These are phyloP conservation scores for Moesziomyces sp. DNA, from an alignment of 1,284 basidiomycete species.

Conservation along the genomic window DNA sequence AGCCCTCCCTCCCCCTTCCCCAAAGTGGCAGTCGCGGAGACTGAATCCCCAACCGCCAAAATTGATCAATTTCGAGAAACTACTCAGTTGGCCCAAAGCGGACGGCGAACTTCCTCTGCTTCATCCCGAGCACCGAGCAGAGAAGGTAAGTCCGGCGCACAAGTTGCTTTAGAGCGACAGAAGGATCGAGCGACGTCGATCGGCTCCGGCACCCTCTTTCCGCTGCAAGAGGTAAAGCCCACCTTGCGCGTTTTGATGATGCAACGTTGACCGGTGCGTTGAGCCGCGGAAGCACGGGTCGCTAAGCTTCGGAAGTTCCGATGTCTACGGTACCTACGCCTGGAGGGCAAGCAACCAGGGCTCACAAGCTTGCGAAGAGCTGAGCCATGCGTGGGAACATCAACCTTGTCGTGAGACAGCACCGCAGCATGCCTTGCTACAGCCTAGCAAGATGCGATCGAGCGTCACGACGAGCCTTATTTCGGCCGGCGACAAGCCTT, in stretches of 20 bases:
- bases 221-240: background rate
- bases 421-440: no score
- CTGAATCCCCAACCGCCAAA: conserved; percentile 7
- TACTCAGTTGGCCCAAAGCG: conserved; percentile 11
- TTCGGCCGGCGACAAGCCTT: background rate
- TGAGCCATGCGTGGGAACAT: no score
- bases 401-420: no score
- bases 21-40: conserved; percentile 11
- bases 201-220: background rate
- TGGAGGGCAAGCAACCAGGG: no score
- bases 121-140: background rate
- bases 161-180: background rate
- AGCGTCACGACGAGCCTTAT: background rate
- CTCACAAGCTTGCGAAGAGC: no score
- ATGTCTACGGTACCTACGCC: background rate
- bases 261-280: no score
- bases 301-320: background rate
- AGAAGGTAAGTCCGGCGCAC: no score
- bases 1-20: no score
- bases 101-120: background rate
- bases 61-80: background rate
- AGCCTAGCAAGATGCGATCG: no score
- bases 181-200: background rate
- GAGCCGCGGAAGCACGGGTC: background rate
- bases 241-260: no score